These are phyloP conservation scores for Phalaenopsis hybrid DNA, from an alignment of 116 monocot genomes.

Conservation along the genomic window DNA sequence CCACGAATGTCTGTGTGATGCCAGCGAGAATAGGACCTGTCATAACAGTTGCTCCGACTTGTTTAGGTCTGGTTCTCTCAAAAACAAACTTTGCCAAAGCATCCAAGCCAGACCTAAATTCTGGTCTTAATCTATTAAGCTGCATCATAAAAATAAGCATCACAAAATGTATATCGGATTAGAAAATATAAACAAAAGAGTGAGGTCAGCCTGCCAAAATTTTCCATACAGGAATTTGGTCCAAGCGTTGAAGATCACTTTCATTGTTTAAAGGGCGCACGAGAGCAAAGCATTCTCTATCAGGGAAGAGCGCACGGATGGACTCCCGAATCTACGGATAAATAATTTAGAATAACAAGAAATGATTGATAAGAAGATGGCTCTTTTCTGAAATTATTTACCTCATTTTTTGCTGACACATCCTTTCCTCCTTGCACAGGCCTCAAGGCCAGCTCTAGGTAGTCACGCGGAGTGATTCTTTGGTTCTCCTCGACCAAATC, in stretches of 20 bases:
- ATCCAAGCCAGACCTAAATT: constrained; percentile 83
- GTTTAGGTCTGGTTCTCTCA: constrained; percentile 86
- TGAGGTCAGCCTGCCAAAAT: neutral
- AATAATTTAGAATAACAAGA: neutral
- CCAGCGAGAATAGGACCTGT: constrained; percentile 90
- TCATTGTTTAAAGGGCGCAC: constrained; percentile 86
- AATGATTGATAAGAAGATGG: neutral
- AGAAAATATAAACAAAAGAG: constrained; percentile 5
- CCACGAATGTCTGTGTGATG: constrained; percentile 80
- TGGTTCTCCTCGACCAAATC: constrained; percentile 75
- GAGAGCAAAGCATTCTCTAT: constrained; percentile 94
- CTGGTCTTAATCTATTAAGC: constrained; percentile 70
- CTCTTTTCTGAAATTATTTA: neutral
- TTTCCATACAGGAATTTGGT: constrained; percentile 80
- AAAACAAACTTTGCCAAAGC: constrained; percentile 76
- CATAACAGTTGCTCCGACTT: constrained; percentile 77
- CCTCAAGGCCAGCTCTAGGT: constrained; percentile 87
- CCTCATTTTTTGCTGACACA: constrained; percentile 78
- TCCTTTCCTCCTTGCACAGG: constrained; percentile 67
- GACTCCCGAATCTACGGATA: constrained; percentile 79
- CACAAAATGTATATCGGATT: neutral
- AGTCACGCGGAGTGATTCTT: constrained; percentile 88
- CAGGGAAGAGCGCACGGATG: constrained; percentile 91
- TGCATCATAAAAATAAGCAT: constrained; percentile 21
- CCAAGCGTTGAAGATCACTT: constrained; percentile 82